Conservation (phyloP, 1,284 basidiomycete species). For the Rhodofomes roseus region DNA sequence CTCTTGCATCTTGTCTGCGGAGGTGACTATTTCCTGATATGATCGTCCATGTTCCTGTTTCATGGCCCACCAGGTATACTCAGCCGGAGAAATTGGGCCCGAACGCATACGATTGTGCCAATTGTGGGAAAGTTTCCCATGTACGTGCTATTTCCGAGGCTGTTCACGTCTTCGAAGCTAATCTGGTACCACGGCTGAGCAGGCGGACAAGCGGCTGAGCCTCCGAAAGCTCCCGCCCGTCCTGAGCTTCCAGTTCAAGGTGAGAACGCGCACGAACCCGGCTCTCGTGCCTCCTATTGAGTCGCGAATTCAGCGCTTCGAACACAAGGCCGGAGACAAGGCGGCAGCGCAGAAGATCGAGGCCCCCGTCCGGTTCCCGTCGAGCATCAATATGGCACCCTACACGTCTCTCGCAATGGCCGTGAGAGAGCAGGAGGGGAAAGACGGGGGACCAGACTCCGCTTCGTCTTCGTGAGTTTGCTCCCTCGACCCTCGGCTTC, state of each 20-base stretch:
- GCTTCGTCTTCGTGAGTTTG: conserved; percentile 32
- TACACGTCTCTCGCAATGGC: conserved; percentile 70
- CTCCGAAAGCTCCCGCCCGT: conserved; percentile 87
- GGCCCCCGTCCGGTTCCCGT: conserved; percentile 79
- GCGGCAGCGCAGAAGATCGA: conserved; percentile 81
- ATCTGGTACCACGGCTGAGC: conserved; percentile 34
- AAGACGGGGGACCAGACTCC: conserved; percentile 15
- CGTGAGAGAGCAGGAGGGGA: conserved; percentile 39
- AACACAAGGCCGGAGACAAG: conserved; percentile 78
- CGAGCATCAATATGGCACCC: conserved; percentile 83
- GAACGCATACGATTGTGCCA: conserved; percentile 72
- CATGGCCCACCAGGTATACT: conserved; percentile 55
- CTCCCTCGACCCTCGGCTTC: neutral
- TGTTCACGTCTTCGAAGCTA: conserved; percentile 10
- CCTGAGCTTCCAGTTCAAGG: conserved; percentile 95
- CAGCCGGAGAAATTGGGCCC: conserved; percentile 69
- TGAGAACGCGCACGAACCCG: conserved; percentile 25
- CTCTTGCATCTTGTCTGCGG: conserved; percentile 65
- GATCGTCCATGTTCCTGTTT: conserved; percentile 6
- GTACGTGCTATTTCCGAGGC: conserved; percentile 32
- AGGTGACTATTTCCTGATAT: conserved; percentile 39
- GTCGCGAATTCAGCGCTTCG: conserved; percentile 69
- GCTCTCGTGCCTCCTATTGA: conserved; percentile 1
- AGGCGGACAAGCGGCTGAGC: conserved; percentile 81
- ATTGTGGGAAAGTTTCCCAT: conserved; percentile 66